phyloP scores from a whole-genome alignment of 2,329 filamentous ascomycete genomes.

The Coniochaeta hoffmannii region DNA sequence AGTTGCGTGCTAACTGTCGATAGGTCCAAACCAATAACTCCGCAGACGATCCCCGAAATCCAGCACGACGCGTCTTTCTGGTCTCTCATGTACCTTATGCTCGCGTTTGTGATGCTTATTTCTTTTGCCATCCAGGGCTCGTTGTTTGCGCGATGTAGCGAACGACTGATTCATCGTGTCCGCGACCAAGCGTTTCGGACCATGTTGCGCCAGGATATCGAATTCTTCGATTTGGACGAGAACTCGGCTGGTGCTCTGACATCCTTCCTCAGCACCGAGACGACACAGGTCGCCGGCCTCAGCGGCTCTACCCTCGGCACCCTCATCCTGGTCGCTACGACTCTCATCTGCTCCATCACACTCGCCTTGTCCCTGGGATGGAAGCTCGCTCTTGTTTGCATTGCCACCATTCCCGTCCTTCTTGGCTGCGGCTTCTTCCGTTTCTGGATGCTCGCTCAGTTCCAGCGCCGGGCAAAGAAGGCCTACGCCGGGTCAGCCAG shows the following conservation, averaged over 20 bases:
- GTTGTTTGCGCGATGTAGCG: conserved; percentile 78
- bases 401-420: conserved; percentile 30
- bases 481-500: conserved; percentile 76
- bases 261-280: conserved; percentile 81
- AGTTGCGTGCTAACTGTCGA: conserved; percentile 4
- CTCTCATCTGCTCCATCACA: conserved; percentile 65
- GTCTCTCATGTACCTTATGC: conserved; percentile 81
- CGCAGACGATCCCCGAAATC: conserved; percentile 45
- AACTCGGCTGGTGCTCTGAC: conserved; percentile 86
- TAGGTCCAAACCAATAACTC: conserved; percentile 23
- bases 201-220: conserved; percentile 87
- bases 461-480: conserved; percentile 69
- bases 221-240: conserved; percentile 83
- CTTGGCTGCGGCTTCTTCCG: conserved; percentile 31
- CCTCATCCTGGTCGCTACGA: conserved; percentile 72
- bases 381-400: conserved; percentile 36
- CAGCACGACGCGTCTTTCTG: conserved; percentile 74
- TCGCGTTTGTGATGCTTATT: conserved; percentile 67
- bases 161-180: conserved; percentile 75
- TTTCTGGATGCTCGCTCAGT: conserved; percentile 64
- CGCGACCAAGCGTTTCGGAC: conserved; percentile 76
- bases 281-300: conserved; percentile 80
- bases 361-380: conserved; percentile 32
- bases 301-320: conserved; percentile 85
- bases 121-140: conserved; percentile 62